Evolutionary conservation across 805 yeast genomes (phyloP), one percentile per base, ranked within the genome.

Genomic region (Yamadazyma ubonensis): DNA sequence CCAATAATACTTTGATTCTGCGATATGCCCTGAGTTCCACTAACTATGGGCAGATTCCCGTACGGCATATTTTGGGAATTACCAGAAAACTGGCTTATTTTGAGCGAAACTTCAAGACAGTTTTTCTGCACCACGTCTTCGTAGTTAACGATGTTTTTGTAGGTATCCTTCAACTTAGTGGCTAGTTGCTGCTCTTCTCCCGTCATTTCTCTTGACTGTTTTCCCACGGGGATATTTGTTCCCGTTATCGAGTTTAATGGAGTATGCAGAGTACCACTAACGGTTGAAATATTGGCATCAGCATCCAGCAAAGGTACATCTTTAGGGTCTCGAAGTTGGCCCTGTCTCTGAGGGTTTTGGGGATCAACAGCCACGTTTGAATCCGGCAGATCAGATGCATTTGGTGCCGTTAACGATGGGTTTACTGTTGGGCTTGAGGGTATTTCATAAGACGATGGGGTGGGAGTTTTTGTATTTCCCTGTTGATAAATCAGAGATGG

Each of bases 71-170:
- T 29, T 11, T 36, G 37, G 10, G 49, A 43, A 14, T 25, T 36
- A 37, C 44, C 50, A 7, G 60, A 45, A 29, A 58, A 49, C 39
- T 65, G 67, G 44, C 59, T 62, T 36, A 84, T 52, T 65, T 81
- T 57, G 61, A 73, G 54, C 63, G 83, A 62, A 59, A 74, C 59
- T 54, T 79, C 73, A 54, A 77, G 70, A 54, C 88, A 85, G 46
- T 80, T 79, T 47, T 81, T 82, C 55, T 83, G 89, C 15, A 83
- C 77, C 40, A 78, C 77, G 41, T 78, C 79, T 62, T 83, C 90
- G 45, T 76, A 72, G 46, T 77, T 76, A 33, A 83, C 79, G 29
- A 83, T 84, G 36, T 75, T 69, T 51, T 82, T 81, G 58, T 83
- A 84, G 3, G 88, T 81, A 53, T 83, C 89, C 57, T 84, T 87